Evolutionary conservation across 352 stramenopile species (phyloP), one percentile per base, ranked within the genome.

Genomic region (Globisporangium yorkense): DNA sequence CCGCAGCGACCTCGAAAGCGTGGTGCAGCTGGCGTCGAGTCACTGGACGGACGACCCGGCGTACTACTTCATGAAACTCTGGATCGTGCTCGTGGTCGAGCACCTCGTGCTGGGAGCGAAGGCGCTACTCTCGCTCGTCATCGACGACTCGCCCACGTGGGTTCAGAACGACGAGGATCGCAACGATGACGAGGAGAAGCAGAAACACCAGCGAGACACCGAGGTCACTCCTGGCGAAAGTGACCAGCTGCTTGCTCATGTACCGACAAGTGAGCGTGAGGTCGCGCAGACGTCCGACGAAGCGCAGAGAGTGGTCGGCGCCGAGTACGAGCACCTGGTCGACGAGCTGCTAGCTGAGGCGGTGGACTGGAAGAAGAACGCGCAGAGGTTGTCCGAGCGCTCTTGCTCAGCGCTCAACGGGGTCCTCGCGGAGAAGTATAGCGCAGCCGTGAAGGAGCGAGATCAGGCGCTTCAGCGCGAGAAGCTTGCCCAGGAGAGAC

Each of bases 121-220:
- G 56, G 79, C 79, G 51, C 51, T 87, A 5, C 55, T 92, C 21
- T 86, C 77, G 24, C 57, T 90, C 8, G 68, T 71, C 4, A 89
- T 90, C 37, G 70, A 88, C 52, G 83, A 92, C 54, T 74, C 77
- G 8, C 78, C 83, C 1, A 66, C 75, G 15, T 92, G 83, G 83
- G 83, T 92, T 24, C 76, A 75, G 49, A 65, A 81, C n/a, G 78
- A 91, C 44, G 77, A 88, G 61, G 77, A 85, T 37, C 75, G 72
- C 51, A 60, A 54, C 16, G 74, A 87, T 57, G 70, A 88, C 33
- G 66, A 74, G 20, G 68, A 65, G 29, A 62, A 66, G 21, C 61
- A 61, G 29, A 40, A 59, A 31, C 20, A 59, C 6, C 57, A 54
- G 27, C 41, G 44, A 31, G 57, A 63, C n/a, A 51, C 51, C 21